These are phyloP conservation scores for Ogataea pilisensis DNA, from an alignment of 805 yeast genomes.

Conservation along the genomic window DNA sequence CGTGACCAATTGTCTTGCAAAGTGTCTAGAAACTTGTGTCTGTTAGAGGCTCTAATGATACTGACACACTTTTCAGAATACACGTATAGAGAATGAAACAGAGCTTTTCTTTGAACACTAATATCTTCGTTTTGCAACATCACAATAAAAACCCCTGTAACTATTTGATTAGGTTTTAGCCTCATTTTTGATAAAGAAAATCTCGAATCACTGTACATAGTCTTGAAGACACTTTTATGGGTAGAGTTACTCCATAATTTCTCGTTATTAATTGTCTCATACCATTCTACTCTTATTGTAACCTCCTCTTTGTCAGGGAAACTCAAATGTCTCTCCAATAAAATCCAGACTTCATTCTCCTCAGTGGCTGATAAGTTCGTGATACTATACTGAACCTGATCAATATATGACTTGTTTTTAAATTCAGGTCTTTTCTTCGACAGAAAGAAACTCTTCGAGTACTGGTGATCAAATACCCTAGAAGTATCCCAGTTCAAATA, in stretches of 20 bases:
- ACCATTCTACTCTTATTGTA: conserved; percentile 16
- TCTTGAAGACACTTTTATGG: conserved; percentile 9
- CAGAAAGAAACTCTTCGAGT: conserved; percentile 24
- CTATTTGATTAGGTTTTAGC: conserved; percentile 14
- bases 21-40: conserved; percentile 19
- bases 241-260: conserved; percentile 23
- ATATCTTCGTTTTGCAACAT: conserved; percentile 2
- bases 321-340: conserved; percentile 47
- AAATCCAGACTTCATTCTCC: conserved; percentile 38
- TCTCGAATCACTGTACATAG: conserved; percentile 28
- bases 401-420: conserved; percentile 5
- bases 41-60: conserved; percentile 5
- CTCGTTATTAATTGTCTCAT: conserved; percentile 29
- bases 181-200: conserved; percentile 26
- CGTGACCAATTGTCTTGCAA: conserved; percentile 43
- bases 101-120: no score
- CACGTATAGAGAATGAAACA: conserved; percentile 9
- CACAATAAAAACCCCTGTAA: conserved; percentile 20
- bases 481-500: conserved; percentile 66
- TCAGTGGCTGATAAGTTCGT: conserved; percentile 25
- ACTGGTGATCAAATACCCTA: conserved; percentile 8
- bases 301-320: conserved; percentile 9
- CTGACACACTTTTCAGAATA: conserved; percentile 7
- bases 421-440: conserved; percentile 31
- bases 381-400: conserved; percentile 36